phyloP scores from a whole-genome alignment of 106 monocot species.

The Dioscorea alata region DNA sequence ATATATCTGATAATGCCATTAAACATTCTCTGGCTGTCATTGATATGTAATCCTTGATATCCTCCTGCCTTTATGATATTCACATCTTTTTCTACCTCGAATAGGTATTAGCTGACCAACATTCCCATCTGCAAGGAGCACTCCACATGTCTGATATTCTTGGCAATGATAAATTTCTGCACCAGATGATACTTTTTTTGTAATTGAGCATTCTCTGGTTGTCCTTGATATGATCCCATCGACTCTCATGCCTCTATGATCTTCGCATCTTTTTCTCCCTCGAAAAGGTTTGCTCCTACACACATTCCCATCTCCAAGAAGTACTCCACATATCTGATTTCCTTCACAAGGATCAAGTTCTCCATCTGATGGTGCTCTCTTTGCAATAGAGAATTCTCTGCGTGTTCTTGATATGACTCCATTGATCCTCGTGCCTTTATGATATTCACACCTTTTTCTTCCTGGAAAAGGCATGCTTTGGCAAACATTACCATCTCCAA shows the following conservation, averaged over 20 bases:
- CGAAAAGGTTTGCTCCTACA: conserved; percentile 28
- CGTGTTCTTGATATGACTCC: background rate
- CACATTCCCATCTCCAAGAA: conserved; percentile 26
- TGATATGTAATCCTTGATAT: background rate
- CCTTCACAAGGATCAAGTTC: background rate
- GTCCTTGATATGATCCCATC: background rate
- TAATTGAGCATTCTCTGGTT: background rate
- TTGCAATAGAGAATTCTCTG: background rate
- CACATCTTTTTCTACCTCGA: conserved; percentile 42
- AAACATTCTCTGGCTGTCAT: background rate
- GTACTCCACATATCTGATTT: conserved; percentile 14
- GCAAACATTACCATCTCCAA: conserved; percentile 33
- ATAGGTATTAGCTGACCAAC: conserved; percentile 26
- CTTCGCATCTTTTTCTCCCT: conserved; percentile 45
- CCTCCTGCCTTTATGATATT: conserved; percentile 36
- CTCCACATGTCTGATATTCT: conserved; percentile 9
- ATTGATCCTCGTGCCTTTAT: conserved; percentile 31
- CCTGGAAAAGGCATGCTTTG: conserved; percentile 19
- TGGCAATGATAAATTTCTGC: background rate
- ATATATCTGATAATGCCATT: background rate
- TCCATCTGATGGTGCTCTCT: background rate
- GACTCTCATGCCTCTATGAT: conserved; percentile 37
- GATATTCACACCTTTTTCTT: conserved; percentile 46
- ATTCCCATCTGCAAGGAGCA: conserved; percentile 28
- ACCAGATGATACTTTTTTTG: background rate